These are phyloP conservation scores for Corchorus olitorius DNA, from an alignment of 345 rosid genomes.

Conservation along the genomic window DNA sequence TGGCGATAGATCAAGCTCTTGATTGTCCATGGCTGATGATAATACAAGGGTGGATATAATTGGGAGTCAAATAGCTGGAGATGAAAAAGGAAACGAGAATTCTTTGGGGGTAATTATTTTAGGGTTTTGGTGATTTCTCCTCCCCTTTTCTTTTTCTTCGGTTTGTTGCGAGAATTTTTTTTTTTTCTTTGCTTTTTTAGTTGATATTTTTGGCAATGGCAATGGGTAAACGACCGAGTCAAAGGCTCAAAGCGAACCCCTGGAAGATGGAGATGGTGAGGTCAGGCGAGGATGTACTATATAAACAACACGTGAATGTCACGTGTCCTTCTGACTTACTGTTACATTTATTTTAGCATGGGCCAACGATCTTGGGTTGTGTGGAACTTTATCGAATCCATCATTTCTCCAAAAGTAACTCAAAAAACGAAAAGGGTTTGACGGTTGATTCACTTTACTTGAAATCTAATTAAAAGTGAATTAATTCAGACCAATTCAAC, in stretches of 20 bases:
- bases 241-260: conserved; percentile 19
- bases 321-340: conserved; percentile 17
- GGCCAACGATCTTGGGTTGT: not conserved
- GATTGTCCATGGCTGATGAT: conserved; percentile 27
- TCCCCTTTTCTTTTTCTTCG: not conserved
- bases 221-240: conserved; percentile 21
- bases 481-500: too few relatives aligned
- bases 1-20: conserved; percentile 26
- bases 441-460: too few relatives aligned
- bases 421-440: too few relatives aligned
- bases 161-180: conserved; percentile 21
- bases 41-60: not conserved
- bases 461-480: too few relatives aligned
- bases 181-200: not conserved
- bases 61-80: not conserved
- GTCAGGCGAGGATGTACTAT: not conserved
- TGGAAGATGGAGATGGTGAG: not conserved
- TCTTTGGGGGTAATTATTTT: not conserved
- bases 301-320: conserved; percentile 9
- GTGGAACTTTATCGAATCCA: too few relatives aligned
- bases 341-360: not conserved
- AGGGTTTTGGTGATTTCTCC: conserved; percentile 25
- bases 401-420: too few relatives aligned
- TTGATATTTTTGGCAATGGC: not conserved
- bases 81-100: conserved; percentile 4